Evolutionary conservation across 805 yeast species (phyloP), one percentile per base, ranked within the genome.

Genomic region (Naumovozyma baii): DNA sequence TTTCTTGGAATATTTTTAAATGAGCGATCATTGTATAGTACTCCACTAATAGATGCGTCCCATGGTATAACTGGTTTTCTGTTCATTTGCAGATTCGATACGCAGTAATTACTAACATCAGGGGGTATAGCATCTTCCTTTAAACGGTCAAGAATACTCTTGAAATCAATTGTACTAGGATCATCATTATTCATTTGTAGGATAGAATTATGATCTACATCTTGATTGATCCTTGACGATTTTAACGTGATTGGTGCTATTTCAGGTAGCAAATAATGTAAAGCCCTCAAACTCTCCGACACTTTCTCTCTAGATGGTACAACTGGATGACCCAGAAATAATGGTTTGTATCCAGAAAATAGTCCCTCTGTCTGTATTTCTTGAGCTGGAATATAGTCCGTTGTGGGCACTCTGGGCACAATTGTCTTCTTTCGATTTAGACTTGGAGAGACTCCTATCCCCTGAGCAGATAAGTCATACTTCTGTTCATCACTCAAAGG

Each of bases 291-390:
- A 7, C 10, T 10, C 26, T 22, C 26, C 26, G 26, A 10, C 10
- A 36, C 40, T 38, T 19, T 35, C 34, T 4, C 37, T 32, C 13
- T 9, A 13, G 14, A 5, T 13, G 31, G 33, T 35, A 49, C 18
- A 14, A 57, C 45, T 8, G 61, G 57, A 39, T 66, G 61, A 10
- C 70, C 68, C 43, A 69, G 48, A 40, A 67, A 64, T 30, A 70
- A 50, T 2, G 74, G 74, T 28, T 67, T 61, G 46, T 68, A 67
- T 12, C 73, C 71, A 10, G 73, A 70, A 47, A 68, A 66, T 30
- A 70, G 51, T 2, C 72, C 67, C 33, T 67, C 69, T 17, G 55
- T 47, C 34, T 58, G 57, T 5, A 60, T 43, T n/a, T 56, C 61
- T 10, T 44, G 38, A 4, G 36, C 41, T 2, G 55, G 46, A 8